Evolutionary conservation across 2,329 filamentous ascomycete genomes (phyloP).

Genomic region (Aspergillus unguis): DNA sequence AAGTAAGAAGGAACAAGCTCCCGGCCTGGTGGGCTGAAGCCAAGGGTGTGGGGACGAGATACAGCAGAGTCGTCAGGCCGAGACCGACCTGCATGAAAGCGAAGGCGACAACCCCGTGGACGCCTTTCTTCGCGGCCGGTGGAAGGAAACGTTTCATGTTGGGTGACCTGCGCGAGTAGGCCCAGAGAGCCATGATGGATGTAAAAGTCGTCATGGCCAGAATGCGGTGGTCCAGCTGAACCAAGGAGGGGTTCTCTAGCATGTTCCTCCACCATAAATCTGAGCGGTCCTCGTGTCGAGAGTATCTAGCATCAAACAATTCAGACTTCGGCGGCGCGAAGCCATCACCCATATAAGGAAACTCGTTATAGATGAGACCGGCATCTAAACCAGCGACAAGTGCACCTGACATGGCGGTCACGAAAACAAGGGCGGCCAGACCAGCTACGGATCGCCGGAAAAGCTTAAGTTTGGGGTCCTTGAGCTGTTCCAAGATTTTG

Average conservation of each 20-base stretch:
- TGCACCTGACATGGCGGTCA: conserved; percentile 87
- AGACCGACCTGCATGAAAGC: conserved; percentile 77
- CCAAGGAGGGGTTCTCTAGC: conserved; percentile 92
- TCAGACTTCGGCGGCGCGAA: conserved; percentile 77
- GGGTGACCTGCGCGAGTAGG: conserved; percentile 69
- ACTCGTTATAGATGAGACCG: conserved; percentile 97
- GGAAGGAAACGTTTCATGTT: conserved; percentile 59
- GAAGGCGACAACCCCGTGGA: conserved; percentile 77
- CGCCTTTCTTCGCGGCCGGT: conserved; percentile 61
- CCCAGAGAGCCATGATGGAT: conserved; percentile 72
- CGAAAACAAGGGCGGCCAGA: conserved; percentile 74
- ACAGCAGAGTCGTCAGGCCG: conserved; percentile 87
- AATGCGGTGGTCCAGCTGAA: conserved; percentile 93
- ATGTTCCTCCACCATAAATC: conserved; percentile 97
- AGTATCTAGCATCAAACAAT: conserved; percentile 83
- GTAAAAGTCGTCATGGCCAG: conserved; percentile 86
- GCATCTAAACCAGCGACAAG: conserved; percentile 94
- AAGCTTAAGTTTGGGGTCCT: conserved; percentile 63
- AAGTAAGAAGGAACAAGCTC: conserved; percentile 77
- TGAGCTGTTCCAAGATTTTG: conserved; percentile 59
- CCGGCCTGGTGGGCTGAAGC: conserved; percentile 93
- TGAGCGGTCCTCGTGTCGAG: conserved; percentile 68
- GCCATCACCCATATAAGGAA: conserved; percentile 88
- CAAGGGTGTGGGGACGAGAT: conserved; percentile 84
- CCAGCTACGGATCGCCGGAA: conserved; percentile 72